Evolutionary conservation across 306 rosid species (phyloP).

Genomic region (Trifolium pratense): DNA sequence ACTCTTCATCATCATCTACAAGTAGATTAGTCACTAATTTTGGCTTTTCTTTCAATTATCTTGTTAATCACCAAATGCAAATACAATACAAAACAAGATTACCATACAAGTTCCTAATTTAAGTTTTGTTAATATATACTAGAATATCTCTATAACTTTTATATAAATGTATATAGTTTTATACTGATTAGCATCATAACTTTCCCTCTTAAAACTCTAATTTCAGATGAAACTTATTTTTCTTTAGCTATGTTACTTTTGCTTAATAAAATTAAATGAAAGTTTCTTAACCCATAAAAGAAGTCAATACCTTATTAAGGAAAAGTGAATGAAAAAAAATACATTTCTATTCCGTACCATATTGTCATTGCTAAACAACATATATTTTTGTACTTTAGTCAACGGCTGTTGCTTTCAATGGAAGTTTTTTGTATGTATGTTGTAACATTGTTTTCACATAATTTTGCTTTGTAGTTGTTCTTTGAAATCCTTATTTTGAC

Average conservation of each 20-base stretch:
- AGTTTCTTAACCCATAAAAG: constrained; percentile 20
- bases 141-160: constrained; percentile 1
- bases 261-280: constrained; percentile 26
- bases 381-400: constrained; percentile 19
- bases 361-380: neutral
- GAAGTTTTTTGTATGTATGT: neutral
- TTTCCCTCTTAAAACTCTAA: neutral
- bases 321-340: too few species aligned
- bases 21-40: neutral
- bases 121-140: neutral
- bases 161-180: neutral
- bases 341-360: too few species aligned
- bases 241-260: constrained; percentile 1
- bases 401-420: constrained; percentile 1
- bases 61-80: neutral
- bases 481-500: neutral
- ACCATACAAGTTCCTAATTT: neutral
- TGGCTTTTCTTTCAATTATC: constrained; percentile 16
- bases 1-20: constrained; percentile 32
- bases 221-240: constrained; percentile 13
- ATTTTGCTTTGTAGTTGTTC: neutral
- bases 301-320: constrained; percentile 22
- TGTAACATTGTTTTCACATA: neutral
- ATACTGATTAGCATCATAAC: too few species aligned
- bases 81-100: constrained; percentile 31